Conservation (phyloP, 2,329 filamentous ascomycete species). For the Fusarium pseudograminearum region DNA sequence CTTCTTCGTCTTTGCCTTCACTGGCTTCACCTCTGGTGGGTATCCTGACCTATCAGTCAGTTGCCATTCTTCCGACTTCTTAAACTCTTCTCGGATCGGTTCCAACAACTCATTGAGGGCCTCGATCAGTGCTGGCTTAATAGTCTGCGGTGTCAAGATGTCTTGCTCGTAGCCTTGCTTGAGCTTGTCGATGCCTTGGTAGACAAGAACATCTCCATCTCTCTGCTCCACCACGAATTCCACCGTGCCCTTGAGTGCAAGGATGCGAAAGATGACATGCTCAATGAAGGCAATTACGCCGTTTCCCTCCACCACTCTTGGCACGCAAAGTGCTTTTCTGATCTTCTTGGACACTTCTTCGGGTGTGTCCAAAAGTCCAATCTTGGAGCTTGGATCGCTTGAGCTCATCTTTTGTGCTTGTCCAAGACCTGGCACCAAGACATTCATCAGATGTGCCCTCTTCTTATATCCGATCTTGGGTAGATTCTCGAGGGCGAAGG, state of each 20-base stretch:
- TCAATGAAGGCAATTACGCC: neutral
- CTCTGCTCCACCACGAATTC: neutral
- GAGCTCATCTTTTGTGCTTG: slow-evolving; percentile 15
- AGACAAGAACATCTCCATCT: neutral
- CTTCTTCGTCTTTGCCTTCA: neutral
- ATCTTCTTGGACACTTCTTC: slow-evolving; percentile 1
- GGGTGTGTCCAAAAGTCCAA: rapidly evolving
- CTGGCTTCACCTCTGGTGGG: rapidly evolving
- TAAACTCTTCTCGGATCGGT: neutral
- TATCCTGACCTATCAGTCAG: rapidly evolving
- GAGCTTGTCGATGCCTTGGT: neutral
- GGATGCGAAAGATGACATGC: neutral
- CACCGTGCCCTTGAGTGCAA: neutral
- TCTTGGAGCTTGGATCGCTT: slow-evolving; percentile 1
- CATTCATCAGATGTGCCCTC: slow-evolving; percentile 2
- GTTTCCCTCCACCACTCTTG: neutral
- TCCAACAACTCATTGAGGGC: neutral
- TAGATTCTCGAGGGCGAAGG: neutral
- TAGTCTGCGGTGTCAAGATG: neutral
- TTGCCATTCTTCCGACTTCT: neutral
- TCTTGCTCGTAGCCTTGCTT: neutral
- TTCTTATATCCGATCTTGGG: neutral
- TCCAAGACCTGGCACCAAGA: neutral
- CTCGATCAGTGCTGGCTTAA: neutral
- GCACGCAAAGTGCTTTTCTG: neutral